Conservation (phyloP, 768 basidiomycete species). For the Trametes coccinea region DNA sequence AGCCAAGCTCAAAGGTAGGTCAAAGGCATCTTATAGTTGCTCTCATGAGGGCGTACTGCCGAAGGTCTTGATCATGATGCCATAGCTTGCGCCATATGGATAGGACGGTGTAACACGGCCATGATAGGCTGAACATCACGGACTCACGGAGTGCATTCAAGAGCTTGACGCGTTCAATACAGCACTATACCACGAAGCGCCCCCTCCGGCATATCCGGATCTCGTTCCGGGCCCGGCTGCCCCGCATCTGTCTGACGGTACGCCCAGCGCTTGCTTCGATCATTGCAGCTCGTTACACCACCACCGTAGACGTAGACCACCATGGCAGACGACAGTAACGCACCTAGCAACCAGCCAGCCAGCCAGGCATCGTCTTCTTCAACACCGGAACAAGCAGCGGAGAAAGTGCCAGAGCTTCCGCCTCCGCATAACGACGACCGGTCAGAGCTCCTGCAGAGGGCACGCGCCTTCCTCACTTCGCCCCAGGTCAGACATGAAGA, state of each 20-base stretch:
- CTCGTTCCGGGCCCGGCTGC: constrained; percentile 2
- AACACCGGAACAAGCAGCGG: background rate
- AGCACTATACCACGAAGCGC: too few relatives aligned
- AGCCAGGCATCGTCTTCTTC: background rate
- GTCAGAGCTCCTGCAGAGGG: constrained; percentile 42
- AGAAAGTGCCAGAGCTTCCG: background rate
- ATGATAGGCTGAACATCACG: too few relatives aligned
- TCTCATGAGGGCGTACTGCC: too few relatives aligned
- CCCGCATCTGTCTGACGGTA: background rate
- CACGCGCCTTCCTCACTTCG: constrained; percentile 65
- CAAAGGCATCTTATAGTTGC: too few relatives aligned
- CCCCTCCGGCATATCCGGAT: background rate
- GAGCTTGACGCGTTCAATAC: too few relatives aligned
- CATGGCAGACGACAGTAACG: constrained; percentile 14
- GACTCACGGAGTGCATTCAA: too few relatives aligned
- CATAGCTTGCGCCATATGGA: too few relatives aligned
- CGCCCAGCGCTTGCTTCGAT: background rate
- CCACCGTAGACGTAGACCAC: background rate
- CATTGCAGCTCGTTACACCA: background rate
- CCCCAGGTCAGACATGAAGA: constrained; percentile 66
- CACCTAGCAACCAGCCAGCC: background rate
- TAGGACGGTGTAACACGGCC: too few relatives aligned
- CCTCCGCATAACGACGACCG: constrained; percentile 7
- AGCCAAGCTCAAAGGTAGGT: too few relatives aligned
- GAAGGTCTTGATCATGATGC: too few relatives aligned